Percentiles rank a stretch among this genome's conserved stretches.
phyloP scores from a whole-genome alignment of 2,329 filamentous ascomycete genomes.

The Penicillium vulpinum region DNA sequence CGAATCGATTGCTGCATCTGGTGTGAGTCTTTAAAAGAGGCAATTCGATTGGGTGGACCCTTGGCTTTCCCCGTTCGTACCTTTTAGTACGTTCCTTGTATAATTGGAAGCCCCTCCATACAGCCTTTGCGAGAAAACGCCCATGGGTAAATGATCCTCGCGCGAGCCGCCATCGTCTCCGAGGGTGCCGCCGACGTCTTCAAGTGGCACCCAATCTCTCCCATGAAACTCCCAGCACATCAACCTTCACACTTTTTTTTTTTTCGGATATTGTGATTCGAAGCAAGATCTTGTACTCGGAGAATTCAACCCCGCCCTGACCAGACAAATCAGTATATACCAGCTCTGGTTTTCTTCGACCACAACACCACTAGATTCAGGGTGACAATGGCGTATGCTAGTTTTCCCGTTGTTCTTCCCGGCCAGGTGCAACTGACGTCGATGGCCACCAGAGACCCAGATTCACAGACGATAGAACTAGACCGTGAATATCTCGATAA shows the following conservation, averaged over 20 bases:
- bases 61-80: constrained; percentile 25
- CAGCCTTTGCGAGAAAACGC: constrained; percentile 25
- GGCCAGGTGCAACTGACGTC: constrained; percentile 28
- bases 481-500: constrained; percentile 62
- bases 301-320: constrained; percentile 21
- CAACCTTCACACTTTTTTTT: constrained; percentile 16
- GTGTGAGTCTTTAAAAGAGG: constrained; percentile 2
- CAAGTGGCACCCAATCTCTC: constrained; percentile 26
- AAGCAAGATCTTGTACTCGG: constrained; percentile 14
- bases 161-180: constrained; percentile 23
- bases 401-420: constrained; percentile 10
- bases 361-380: constrained; percentile 8
- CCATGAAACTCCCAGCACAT: constrained; percentile 25
- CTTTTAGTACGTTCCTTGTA: constrained; percentile 31
- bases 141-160: constrained; percentile 25
- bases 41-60: constrained; percentile 11
- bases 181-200: constrained; percentile 21
- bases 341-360: constrained; percentile 10
- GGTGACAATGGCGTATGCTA: constrained; percentile 34
- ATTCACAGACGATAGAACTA: constrained; percentile 52
- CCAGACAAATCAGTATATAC: constrained; percentile 14
- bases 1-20: constrained; percentile 1
- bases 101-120: constrained; percentile 25
- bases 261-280: constrained; percentile 12
- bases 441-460: constrained; percentile 39